A percentile compares a stretch with the other conserved stretches of the same genome.
phyloP scores from a whole-genome alignment of 768 basidiomycete genomes.

The Pisolithus albus region DNA sequence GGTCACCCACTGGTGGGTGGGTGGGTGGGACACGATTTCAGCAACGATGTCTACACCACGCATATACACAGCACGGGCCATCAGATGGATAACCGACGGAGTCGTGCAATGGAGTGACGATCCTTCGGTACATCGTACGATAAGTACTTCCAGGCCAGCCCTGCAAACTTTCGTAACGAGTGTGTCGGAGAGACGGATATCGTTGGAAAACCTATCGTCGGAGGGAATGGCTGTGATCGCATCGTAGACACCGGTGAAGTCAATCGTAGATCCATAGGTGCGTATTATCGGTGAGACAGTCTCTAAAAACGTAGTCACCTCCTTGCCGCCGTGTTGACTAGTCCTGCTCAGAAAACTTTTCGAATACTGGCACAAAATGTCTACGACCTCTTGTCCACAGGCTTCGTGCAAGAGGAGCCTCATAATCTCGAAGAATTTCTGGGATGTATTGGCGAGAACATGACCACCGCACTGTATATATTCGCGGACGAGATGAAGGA shows the following conservation, averaged over 20 bases:
- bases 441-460: slow-evolving; percentile 33
- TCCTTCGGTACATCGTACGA: slow-evolving; percentile 37
- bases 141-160: slow-evolving; percentile 42
- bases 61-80: slow-evolving; percentile 42
- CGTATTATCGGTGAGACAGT: slow-evolving; percentile 52
- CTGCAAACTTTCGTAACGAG: slow-evolving; percentile 41
- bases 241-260: slow-evolving; percentile 55
- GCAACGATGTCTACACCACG: slow-evolving; percentile 46
- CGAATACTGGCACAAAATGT: slow-evolving; percentile 49
- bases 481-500: slow-evolving; percentile 45
- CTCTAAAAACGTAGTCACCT: slow-evolving; percentile 44
- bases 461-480: slow-evolving; percentile 47
- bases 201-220: slow-evolving; percentile 43
- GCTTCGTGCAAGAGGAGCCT: slow-evolving; percentile 52
- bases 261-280: slow-evolving; percentile 40
- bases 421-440: slow-evolving; percentile 48
- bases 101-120: slow-evolving; percentile 35
- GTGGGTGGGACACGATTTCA: slow-evolving; percentile 47
- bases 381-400: slow-evolving; percentile 35
- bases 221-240: slow-evolving; percentile 39
- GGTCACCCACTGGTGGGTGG: slow-evolving; percentile 56
- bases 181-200: slow-evolving; percentile 42
- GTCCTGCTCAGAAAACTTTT: slow-evolving; percentile 40
- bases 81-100: slow-evolving; percentile 30
- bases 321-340: slow-evolving; percentile 38